Base-by-base conservation (phyloP, 805 yeast genomes). In the Candida insectalens region DNA sequence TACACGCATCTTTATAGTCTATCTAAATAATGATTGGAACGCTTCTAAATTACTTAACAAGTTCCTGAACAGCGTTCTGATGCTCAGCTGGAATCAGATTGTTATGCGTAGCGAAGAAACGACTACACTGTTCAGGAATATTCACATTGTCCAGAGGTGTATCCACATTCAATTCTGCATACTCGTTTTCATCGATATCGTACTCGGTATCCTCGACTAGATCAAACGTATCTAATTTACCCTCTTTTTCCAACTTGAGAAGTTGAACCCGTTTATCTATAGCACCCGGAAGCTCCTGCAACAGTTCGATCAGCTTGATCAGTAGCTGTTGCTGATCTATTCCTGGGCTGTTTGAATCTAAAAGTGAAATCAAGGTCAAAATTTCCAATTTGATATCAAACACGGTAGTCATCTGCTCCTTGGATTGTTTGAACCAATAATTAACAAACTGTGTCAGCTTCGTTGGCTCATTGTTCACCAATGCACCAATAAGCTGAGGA, bases 361-460 rank as follows among this genome's bases (percentile, higher is more conserved):
- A 40, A 14, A 69, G 46, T 2, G 69, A 44, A 26, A 67, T 53
- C 29, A 68, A 48, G 1, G 73, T 65, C 46, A 72, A 49, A 5
- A 68, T 64, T 49, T 72, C 74, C 29, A 71, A 51, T 44, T 71
- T 72, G 40, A 74, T 60, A 19, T 75, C 77, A 41, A 69, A 71
- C 15, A 70, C 77, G 38, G 76, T 71, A 36, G 60, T 65, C 51
- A 69, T 62, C 38, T 38, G 27, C 7, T 59, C 63, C 28, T 55
- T 66, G 16, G 67, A 58, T 42, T 65, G 57, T 37, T 63, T 59
- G 39, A 70, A 59, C 76, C 76, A 71, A 40, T 68, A 51, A 38
- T 64, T 60, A 47, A 60, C 58, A 39, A 68, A 65, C 20, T 55
- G 47, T 22, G 55, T 39, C 3, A 66, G 25, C 14, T 8, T 12